Conservation (phyloP, 495 filamentous ascomycete species). For the Pyronema omphalodes region DNA sequence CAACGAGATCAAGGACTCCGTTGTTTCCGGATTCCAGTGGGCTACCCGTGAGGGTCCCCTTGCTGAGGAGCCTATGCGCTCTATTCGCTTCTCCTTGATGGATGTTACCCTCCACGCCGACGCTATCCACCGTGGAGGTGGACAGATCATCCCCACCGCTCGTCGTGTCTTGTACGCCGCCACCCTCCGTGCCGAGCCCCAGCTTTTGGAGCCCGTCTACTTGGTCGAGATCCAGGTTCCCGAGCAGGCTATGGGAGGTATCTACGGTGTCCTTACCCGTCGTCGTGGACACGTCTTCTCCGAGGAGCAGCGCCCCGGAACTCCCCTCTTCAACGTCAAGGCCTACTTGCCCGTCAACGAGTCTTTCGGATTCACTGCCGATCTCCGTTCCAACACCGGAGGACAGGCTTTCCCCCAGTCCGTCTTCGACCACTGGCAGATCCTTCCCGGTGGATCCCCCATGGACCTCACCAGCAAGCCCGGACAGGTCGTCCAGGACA, state of each 20-base stretch:
- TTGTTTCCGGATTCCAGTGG: conserved; percentile 99
- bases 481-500: conserved; percentile 65
- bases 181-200: conserved; percentile 73
- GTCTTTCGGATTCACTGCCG: conserved; percentile 98
- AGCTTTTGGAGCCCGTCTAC: conserved; percentile 92
- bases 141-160: conserved; percentile 93
- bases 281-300: conserved; percentile 96
- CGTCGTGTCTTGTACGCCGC: conserved; percentile 95
- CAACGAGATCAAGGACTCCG: conserved; percentile 99
- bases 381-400: conserved; percentile 81
- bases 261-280: conserved; percentile 98
- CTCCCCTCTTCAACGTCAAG: conserved; percentile 99
- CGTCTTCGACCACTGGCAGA: conserved; percentile 96
- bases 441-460: conserved; percentile 83
- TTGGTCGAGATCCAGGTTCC: conserved; percentile 98
- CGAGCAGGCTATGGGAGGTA: conserved; percentile 97
- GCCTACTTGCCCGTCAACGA: conserved; percentile 98
- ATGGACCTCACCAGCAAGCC: conserved; percentile 72
- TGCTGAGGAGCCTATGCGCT: conserved; percentile 95
- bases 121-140: conserved; percentile 98
- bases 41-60: conserved; percentile 93
- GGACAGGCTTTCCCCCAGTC: conserved; percentile 98
- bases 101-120: conserved; percentile 99
- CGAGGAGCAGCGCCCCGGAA: conserved; percentile 95
- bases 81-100: conserved; percentile 93